Conservation (phyloP, 78 protist species). For the Parvularia atlantis region DNA sequence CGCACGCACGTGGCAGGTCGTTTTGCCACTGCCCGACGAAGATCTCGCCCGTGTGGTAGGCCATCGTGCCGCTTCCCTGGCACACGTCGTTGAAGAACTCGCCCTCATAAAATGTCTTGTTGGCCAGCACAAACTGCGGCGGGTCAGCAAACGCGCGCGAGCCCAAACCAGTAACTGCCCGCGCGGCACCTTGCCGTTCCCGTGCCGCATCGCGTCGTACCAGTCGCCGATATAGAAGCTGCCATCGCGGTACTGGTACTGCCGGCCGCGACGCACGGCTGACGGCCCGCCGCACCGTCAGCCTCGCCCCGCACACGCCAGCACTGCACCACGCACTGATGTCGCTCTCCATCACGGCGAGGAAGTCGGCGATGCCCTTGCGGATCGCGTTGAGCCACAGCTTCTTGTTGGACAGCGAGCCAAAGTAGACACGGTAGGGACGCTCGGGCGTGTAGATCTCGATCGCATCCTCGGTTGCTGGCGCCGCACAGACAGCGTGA, state of each 20-base stretch:
- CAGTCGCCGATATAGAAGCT: background rate
- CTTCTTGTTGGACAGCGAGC: background rate
- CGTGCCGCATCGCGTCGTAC: background rate
- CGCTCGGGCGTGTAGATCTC: constrained; percentile 10
- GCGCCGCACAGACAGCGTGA: too few relatives aligned
- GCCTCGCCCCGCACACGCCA: background rate
- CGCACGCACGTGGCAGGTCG: background rate
- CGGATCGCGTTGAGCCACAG: constrained; percentile 1
- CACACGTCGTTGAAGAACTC: background rate
- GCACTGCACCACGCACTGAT: background rate
- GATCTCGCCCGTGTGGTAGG: background rate
- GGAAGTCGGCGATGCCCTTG: background rate
- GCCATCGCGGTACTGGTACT: background rate
- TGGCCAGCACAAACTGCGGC: too few relatives aligned
- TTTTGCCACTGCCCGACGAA: background rate
- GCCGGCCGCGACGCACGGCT: background rate
- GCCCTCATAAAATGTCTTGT: background rate
- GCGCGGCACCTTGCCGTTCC: background rate
- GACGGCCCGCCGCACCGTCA: background rate
- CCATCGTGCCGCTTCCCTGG: background rate
- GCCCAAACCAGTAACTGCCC: too few relatives aligned
- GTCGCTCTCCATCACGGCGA: background rate
- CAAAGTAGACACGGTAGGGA: background rate
- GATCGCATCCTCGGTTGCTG: background rate
- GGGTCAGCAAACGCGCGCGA: too few relatives aligned